Percentiles rank a stretch among this genome's conserved stretches.
Evolutionary conservation across 768 basidiomycete genomes (phyloP).

Genomic region (Amanita rubescens): DNA sequence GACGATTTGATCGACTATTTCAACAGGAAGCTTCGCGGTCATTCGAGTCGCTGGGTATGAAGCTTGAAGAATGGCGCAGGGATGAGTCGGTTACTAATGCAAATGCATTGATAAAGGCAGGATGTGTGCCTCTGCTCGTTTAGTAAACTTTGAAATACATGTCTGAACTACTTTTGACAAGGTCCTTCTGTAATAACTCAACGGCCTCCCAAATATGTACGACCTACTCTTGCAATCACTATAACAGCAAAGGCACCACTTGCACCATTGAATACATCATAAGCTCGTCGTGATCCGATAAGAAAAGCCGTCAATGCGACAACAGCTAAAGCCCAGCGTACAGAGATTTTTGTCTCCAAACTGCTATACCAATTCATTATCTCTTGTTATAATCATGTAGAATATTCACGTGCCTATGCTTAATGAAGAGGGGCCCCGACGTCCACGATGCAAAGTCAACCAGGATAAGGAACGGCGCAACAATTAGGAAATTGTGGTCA

Average conservation of each 20-base stretch:
- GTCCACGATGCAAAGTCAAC: conserved; percentile 55
- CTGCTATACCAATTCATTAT: conserved; percentile 19
- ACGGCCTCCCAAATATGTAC: conserved; percentile 38
- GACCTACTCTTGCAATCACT: conserved; percentile 39
- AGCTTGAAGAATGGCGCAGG: too few species aligned
- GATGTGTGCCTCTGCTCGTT: too few species aligned
- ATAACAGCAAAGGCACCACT: conserved; percentile 40
- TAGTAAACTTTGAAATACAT: too few species aligned
- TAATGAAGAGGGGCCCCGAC: conserved; percentile 32
- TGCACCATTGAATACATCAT: conserved; percentile 57
- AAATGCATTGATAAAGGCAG: too few species aligned
- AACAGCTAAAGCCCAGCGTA: conserved; percentile 46
- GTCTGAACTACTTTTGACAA: neutral
- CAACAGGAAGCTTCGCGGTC: too few species aligned
- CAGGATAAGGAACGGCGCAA: conserved; percentile 55
- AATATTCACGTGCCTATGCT: conserved; percentile 27
- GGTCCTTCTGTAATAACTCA: neutral
- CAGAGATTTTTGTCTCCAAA: conserved; percentile 32
- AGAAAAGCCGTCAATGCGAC: conserved; percentile 51
- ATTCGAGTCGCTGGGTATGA: too few species aligned
- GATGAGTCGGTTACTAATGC: too few species aligned
- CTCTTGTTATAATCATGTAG: neutral
- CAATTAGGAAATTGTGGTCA: conserved; percentile 66
- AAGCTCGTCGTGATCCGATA: conserved; percentile 60
- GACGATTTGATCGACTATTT: too few species aligned